These are phyloP conservation scores for Marasmius sp. DNA, from an alignment of 1,284 basidiomycete genomes.

Conservation along the genomic window DNA sequence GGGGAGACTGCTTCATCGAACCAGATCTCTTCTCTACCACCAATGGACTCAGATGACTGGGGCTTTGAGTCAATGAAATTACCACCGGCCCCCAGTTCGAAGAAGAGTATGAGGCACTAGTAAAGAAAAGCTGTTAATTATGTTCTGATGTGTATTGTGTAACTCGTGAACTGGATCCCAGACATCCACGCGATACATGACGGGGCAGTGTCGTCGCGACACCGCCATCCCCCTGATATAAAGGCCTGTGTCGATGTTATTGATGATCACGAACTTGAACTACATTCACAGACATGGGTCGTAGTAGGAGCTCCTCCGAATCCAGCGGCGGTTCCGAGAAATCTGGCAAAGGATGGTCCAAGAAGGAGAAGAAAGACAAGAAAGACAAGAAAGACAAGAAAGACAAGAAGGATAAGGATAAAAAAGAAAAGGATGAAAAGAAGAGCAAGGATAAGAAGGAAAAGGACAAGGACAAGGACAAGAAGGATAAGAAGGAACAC, in stretches of 20 bases:
- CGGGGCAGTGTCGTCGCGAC: background rate
- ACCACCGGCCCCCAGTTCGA: slow-evolving; percentile 15
- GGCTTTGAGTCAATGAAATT: slow-evolving; percentile 20
- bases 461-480: background rate
- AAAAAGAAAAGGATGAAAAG: background rate
- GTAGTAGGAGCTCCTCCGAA: slow-evolving; percentile 6
- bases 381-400: slow-evolving; percentile 3
- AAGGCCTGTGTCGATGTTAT: background rate
- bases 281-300: background rate
- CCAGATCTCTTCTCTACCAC: slow-evolving; percentile 24
- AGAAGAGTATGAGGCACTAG: background rate
- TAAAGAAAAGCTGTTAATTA: background rate
- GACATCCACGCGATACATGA: no score
- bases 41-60: slow-evolving; percentile 38
- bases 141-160: background rate
- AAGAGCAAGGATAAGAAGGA: background rate
- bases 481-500: background rate
- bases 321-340: slow-evolving; percentile 4
- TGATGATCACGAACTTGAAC: background rate
- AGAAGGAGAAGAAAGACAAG: slow-evolving; percentile 6
- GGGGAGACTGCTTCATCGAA: slow-evolving; percentile 14
- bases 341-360: background rate
- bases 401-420: slow-evolving; percentile 1
- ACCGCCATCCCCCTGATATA: background rate
- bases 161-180: background rate